A percentile compares a stretch with the other conserved stretches of the same genome.
Evolutionary conservation across 805 yeast genomes (phyloP).

Genomic region (Suhomyces emberorum): DNA sequence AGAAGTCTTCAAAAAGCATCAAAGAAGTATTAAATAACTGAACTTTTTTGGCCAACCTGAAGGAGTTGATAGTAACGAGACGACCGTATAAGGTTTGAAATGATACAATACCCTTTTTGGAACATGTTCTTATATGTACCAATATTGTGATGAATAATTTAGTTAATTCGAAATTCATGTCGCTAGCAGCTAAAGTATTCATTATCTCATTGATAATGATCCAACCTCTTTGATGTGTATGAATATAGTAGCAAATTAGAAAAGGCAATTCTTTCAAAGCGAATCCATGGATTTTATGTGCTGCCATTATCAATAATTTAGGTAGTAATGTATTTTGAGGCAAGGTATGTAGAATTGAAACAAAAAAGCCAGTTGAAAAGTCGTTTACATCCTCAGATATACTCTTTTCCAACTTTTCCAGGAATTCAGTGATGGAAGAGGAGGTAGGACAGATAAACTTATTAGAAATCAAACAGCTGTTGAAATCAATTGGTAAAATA

Average conservation of each 20-base stretch:
- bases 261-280: conserved; percentile 25
- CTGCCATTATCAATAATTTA: not conserved
- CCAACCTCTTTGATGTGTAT: conserved; percentile 9
- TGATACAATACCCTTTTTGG: not conserved
- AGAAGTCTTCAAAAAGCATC: conserved; percentile 46
- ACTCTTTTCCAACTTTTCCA: no score
- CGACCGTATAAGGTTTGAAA: no score
- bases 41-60: conserved; percentile 28
- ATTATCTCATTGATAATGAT: conserved; percentile 11
- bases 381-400: no score
- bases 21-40: conserved; percentile 41
- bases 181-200: not conserved
- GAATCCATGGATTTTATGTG: conserved; percentile 17
- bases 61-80: conserved; percentile 12
- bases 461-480: no score
- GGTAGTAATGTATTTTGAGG: not conserved
- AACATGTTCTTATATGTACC: not conserved
- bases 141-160: not conserved
- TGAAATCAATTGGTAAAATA: conserved; percentile 30
- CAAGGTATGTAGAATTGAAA: not conserved
- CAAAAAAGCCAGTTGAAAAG: not conserved
- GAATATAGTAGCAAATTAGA: conserved; percentile 23
- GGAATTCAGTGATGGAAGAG: no score
- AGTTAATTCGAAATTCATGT: not conserved
- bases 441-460: no score